These are phyloP conservation scores for Anisodus acutangulus DNA, from an alignment of 257 asterid genomes.

Conservation along the genomic window DNA sequence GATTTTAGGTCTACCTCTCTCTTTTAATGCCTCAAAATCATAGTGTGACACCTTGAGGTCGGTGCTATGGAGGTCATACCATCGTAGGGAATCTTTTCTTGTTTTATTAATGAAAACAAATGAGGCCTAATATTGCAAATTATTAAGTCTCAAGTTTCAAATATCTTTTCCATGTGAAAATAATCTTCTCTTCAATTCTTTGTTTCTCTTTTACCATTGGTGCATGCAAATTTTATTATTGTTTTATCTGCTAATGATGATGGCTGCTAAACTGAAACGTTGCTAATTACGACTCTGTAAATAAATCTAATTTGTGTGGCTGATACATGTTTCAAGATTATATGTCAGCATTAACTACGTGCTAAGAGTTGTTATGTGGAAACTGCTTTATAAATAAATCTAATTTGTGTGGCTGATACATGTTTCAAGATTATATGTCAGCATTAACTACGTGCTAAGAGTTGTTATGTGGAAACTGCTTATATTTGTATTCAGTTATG, in stretches of 20 bases:
- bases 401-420: neutral
- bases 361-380: neutral
- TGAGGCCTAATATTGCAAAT: neutral
- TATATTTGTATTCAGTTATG: neutral
- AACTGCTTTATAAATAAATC: too few species aligned
- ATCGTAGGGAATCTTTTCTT: neutral
- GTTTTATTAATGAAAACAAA: neutral
- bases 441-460: neutral
- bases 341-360: neutral
- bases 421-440: conserved; percentile 1
- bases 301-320: conserved; percentile 7
- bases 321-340: neutral
- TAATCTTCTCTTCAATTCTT: neutral
- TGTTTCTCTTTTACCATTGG: neutral
- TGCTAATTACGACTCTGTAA: neutral
- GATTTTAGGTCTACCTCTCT: neutral
- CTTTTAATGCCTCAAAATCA: neutral
- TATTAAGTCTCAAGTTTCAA: neutral
- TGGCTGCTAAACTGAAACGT: neutral
- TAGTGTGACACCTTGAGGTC: neutral
- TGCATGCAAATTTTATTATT: neutral
- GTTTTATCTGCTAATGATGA: neutral
- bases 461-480: neutral
- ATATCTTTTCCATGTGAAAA: neutral
- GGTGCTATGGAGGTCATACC: neutral